Evolutionary conservation across 1,284 basidiomycete genomes (phyloP), one percentile per base, ranked within the genome.

Genomic region (Boletus mariae): DNA sequence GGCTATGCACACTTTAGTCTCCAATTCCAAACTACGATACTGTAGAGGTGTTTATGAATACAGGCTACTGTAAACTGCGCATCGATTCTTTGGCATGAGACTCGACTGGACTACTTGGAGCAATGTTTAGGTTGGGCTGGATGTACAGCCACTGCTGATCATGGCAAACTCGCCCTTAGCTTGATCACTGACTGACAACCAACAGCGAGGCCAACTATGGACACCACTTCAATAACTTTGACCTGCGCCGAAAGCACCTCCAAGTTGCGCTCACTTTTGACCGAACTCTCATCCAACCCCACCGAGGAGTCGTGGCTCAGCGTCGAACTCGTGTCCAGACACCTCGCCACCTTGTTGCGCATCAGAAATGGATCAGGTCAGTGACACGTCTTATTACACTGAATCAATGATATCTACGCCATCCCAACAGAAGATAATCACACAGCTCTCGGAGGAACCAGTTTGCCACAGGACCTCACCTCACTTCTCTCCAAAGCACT

Each of bases 381-480:
- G 75, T 57, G 11, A 23, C 29, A 52, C 54, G 48, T 52, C 42
- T 49, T 34, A 5, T 38, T 26, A 12, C 29, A 5, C 40, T 26
- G 35, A 51, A 53, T 32, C 32, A 45, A 26, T 52, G 44, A 55
- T 53, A 47, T 59, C 59, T 61, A 55, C 44, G 40, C 47, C 55
- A 50, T 52, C 61, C 47, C 51, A 44, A 48, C 59, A 87, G 85
- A 80, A 58, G 87, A 90, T 64, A 80, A 83, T 58, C 88, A 86
- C 66, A 82, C 85, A n/a, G 66, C 75, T 45, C 74, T 91, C 34
- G 88, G 88, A 50, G 74, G 72, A 64, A 80, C 83, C 7, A 63
- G 77, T 45, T 75, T 91, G 41, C 85, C 87, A 11, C 80, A 79
- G 60, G 80, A 81, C 47, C 68, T 91, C 45, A 80, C 78, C 11